Evolutionary conservation across 192 early-diverging fungal species (phyloP), one percentile per base, ranked within the genome.

Genomic region (Chytriomyces sp.): DNA sequence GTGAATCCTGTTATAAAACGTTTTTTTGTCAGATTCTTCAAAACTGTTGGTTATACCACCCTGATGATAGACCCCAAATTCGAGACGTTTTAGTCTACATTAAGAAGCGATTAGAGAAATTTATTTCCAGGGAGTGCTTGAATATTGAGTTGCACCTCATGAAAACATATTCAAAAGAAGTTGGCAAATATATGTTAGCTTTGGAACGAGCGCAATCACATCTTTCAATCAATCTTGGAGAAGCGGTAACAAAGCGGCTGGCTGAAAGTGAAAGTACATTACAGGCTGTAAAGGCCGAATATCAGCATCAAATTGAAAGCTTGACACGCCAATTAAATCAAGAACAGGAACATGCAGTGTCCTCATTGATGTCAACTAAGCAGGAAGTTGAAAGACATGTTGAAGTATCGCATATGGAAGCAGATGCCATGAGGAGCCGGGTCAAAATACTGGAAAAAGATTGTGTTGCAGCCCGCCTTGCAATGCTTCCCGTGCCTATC

Each of bases 241-340:
- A 65, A 52, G 63, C 63, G 17, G 63, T 65, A 8, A 65, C 63
- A 52, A 41, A 52, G 22, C 63, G 63, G 3, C 39, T 65, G 19
- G 63, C 41, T 4, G 63, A 65, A 3, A 49, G n/a, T 26, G 63
- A 65, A 52, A 49, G 17, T 6, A 17, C 39, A 6, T 1, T 65
- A 19, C 25, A 65, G 4, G 10, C 28, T 41, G 33, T 52, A 44
- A 33, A 58, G 39, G 60, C n/a, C 4, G 61, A 73, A 39, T 44
- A 39, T 22, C 39, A 38, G 28, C 59, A 34, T 34, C 59, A 73
- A 34, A 64, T 62, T 6, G 72, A 73, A 22, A 34, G 12, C 10
- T 40, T 64, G 17, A 53, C 31, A 22, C 19, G 41, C n/a, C 59
- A 52, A 34, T 31, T 52, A 44, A 33, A 14, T 33, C 25, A n/a